Percentiles rank a stretch among this genome's conserved stretches.
phyloP scores from a whole-genome alignment of 306 rosid species.

The Pyrus betulifolia region DNA sequence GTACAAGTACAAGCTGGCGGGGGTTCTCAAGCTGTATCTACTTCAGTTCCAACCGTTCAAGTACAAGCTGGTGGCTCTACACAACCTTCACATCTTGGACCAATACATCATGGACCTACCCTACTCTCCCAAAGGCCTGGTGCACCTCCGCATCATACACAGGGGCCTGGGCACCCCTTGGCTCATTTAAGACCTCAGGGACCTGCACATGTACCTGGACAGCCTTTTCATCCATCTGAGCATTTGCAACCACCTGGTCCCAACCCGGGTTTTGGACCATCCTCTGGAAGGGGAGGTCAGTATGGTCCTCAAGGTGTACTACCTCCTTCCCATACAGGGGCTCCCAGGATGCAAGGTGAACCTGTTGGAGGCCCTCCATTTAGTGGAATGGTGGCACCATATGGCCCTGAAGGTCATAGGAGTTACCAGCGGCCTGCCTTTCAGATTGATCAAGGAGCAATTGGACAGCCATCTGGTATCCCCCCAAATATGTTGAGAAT shows the following conservation, averaged over 20 bases:
- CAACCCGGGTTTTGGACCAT: slow-evolving; percentile 20
- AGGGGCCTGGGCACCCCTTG: slow-evolving; percentile 29
- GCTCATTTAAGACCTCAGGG: slow-evolving; percentile 43
- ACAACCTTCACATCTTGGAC: slow-evolving; percentile 12
- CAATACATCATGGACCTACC: slow-evolving; percentile 28
- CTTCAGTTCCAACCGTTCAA: slow-evolving; percentile 22
- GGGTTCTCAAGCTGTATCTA: slow-evolving; percentile 30
- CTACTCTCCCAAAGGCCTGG: slow-evolving; percentile 34
- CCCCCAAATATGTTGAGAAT: slow-evolving; percentile 20
- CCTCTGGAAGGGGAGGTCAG: slow-evolving; percentile 32
- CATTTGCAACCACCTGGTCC: slow-evolving; percentile 21
- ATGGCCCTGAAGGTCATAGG: slow-evolving; percentile 44
- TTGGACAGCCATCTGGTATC: slow-evolving; percentile 23
- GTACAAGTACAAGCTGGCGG: slow-evolving; percentile 12
- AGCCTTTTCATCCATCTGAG: slow-evolving; percentile 22
- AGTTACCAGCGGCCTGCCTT: slow-evolving; percentile 23
- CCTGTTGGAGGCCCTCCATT: slow-evolving; percentile 35
- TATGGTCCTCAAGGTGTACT: slow-evolving; percentile 10
- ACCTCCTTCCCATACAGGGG: neutral
- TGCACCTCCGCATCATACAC: slow-evolving; percentile 40
- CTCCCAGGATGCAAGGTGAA: neutral
- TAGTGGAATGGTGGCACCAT: slow-evolving; percentile 41
- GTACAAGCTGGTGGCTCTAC: slow-evolving; percentile 12
- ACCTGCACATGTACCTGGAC: slow-evolving; percentile 32
- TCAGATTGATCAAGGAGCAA: slow-evolving; percentile 19